These are phyloP conservation scores for Anaeromyces robustus DNA, from an alignment of 192 early-diverging fungal species.

Conservation along the genomic window DNA sequence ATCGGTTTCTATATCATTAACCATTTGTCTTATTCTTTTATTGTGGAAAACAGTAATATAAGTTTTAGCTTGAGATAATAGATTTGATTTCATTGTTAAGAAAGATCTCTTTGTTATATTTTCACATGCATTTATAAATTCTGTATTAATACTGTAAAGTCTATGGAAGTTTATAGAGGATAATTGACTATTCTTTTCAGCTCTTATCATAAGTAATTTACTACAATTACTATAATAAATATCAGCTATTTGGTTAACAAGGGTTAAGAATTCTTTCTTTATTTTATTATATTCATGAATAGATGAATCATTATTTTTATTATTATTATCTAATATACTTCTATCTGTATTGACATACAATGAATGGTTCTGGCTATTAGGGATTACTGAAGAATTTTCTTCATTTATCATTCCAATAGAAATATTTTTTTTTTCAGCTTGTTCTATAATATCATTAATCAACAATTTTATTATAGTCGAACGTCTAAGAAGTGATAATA, in stretches of 20 bases:
- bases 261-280: background rate
- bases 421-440: background rate
- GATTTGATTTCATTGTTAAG: background rate
- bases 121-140: background rate
- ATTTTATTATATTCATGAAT: background rate
- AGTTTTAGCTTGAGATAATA: background rate
- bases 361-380: background rate
- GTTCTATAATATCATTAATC: background rate
- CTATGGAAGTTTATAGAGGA: background rate
- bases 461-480: background rate
- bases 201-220: background rate
- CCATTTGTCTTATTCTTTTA: background rate
- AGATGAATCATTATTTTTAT: background rate
- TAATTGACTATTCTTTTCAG: background rate
- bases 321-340: background rate
- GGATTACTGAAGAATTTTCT: background rate
- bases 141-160: background rate
- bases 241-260: background rate
- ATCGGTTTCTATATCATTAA: background rate
- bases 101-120: background rate
- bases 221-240: background rate
- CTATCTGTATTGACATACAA: background rate
- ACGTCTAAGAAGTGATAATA: background rate
- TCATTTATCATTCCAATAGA: background rate
- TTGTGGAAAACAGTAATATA: background rate